Conservation (phyloP, 2,329 filamentous ascomycete genomes). For the Penicillium oxalicum region DNA sequence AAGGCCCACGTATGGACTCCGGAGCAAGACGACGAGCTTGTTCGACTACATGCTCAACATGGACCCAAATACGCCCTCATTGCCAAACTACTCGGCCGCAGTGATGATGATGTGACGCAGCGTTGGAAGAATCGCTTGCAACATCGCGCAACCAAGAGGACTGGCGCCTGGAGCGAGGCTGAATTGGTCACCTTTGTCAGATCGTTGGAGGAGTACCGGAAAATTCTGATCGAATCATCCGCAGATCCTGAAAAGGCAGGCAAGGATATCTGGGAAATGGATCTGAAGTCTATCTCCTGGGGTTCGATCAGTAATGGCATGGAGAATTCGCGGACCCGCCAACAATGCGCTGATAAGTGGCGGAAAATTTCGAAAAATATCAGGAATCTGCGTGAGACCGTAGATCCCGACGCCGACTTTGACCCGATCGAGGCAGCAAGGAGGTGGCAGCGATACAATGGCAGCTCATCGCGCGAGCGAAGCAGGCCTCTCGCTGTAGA, state of each 20-base stretch:
- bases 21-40: conserved; percentile 39
- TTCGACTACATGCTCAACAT: conserved; percentile 24
- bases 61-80: conserved; percentile 36
- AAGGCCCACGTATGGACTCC: conserved; percentile 36
- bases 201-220: conserved; percentile 22
- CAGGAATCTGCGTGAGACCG: conserved; percentile 14
- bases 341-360: conserved; percentile 38
- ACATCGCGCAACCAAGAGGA: conserved; percentile 30
- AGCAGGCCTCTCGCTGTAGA: conserved; percentile 14
- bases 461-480: conserved; percentile 9
- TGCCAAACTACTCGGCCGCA: conserved; percentile 33
- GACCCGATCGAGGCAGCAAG: conserved; percentile 13
- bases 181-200: conserved; percentile 28
- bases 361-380: conserved; percentile 28
- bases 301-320: conserved; percentile 27
- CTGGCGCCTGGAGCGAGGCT: conserved; percentile 33
- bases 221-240: conserved; percentile 9
- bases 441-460: conserved; percentile 5
- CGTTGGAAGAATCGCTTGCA: conserved; percentile 40
- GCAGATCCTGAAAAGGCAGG: conserved; percentile 18
- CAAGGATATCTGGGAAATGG: conserved; percentile 34
- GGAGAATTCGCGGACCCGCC: conserved; percentile 29
- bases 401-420: conserved; percentile 21
- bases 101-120: conserved; percentile 38
- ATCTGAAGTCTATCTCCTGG: conserved; percentile 30